Conservation (phyloP, 345 rosid species). For the Gossypium rotundifolium region DNA sequence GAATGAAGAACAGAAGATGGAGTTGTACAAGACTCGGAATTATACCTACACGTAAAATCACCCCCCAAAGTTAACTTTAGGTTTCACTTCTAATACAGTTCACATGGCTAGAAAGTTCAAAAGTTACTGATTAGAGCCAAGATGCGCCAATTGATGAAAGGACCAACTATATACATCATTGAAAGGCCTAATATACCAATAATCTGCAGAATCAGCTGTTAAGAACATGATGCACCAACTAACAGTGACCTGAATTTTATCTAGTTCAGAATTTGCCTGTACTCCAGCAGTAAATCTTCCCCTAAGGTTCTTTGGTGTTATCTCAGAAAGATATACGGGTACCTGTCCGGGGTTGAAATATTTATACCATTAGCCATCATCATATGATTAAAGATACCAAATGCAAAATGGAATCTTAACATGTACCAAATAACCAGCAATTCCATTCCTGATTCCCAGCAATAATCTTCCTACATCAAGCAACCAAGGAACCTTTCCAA, state of each 20-base stretch:
- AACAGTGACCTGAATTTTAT: neutral
- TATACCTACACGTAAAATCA: neutral
- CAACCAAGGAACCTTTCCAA: conserved; percentile 2
- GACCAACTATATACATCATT: neutral
- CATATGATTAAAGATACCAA: neutral
- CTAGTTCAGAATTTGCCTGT: neutral
- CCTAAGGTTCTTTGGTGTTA: conserved; percentile 3
- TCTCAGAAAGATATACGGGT: neutral
- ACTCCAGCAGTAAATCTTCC: neutral
- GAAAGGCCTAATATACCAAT: neutral
- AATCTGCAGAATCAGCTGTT: neutral
- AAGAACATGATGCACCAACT: neutral
- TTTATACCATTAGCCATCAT: neutral
- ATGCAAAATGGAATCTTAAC: neutral
- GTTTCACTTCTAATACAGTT: neutral
- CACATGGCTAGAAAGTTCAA: neutral
- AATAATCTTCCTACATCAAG: conserved; percentile 2
- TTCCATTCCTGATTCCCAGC: conserved; percentile 2
- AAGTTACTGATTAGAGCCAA: conserved; percentile 2
- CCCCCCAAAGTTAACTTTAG: neutral
- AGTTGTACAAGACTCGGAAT: neutral
- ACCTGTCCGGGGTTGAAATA: neutral
- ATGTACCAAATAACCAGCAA: neutral
- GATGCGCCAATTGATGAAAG: conserved; percentile 3
- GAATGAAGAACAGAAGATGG: conserved; percentile 5